Evolutionary conservation across 208 protist species (phyloP).

Genomic region (Crithidia acanthocephali): DNA sequence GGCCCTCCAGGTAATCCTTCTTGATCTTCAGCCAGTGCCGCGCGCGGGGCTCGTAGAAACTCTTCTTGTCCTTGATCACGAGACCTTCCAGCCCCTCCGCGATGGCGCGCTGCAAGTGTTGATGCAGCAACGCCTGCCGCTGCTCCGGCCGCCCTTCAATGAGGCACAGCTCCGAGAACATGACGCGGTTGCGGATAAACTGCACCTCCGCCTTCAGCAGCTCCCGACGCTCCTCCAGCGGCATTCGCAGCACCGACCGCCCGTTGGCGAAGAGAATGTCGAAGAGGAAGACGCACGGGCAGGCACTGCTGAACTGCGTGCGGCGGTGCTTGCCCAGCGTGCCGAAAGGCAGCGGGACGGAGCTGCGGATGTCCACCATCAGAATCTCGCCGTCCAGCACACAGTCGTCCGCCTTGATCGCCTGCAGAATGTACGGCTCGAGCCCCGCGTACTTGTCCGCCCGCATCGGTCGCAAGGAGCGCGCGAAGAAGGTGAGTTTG

Average conservation of each 20-base stretch:
- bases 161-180: slow-evolving; percentile 69
- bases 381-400: slow-evolving; percentile 91
- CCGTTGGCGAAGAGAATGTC: slow-evolving; percentile 88
- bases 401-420: slow-evolving; percentile 55
- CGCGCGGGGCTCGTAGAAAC: slow-evolving; percentile 72
- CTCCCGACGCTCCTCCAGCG: slow-evolving; percentile 45
- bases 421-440: slow-evolving; percentile 47
- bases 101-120: slow-evolving; percentile 67
- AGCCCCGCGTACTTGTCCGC: slow-evolving; percentile 71
- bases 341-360: slow-evolving; percentile 83
- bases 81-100: slow-evolving; percentile 77
- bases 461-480: slow-evolving; percentile 76
- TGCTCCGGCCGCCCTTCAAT: slow-evolving; percentile 43
- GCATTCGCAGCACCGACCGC: slow-evolving; percentile 36
- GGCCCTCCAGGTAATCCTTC: slow-evolving; percentile 86
- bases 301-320: slow-evolving; percentile 64
- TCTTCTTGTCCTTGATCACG: slow-evolving; percentile 77
- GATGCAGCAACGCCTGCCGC: slow-evolving; percentile 36
- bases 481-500: slow-evolving; percentile 66
- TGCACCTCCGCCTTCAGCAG: slow-evolving; percentile 39
- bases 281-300: slow-evolving; percentile 81
- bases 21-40: slow-evolving; percentile 92
- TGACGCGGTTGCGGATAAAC: slow-evolving; percentile 47
- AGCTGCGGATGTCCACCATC: slow-evolving; percentile 72
- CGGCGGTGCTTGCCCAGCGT: slow-evolving; percentile 83